Conservation (phyloP, 2,329 filamentous ascomycete genomes). For the Berkeleyomyces rouxiae region DNA sequence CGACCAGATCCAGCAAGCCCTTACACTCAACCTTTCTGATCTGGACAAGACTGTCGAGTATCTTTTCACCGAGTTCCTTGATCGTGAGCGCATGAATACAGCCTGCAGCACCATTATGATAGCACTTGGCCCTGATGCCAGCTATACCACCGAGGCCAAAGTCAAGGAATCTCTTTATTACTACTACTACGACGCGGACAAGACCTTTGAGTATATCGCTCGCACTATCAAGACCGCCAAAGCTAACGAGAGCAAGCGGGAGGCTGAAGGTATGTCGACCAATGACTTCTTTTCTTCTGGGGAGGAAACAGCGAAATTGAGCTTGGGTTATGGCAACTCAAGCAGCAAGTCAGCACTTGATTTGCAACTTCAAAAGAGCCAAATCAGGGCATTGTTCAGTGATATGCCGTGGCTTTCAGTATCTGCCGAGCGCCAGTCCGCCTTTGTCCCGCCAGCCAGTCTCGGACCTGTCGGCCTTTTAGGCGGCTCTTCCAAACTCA, state of each 20-base stretch:
- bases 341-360: neutral
- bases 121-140: conserved; percentile 32
- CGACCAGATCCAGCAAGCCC: conserved; percentile 4
- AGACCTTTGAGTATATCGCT: conserved; percentile 57
- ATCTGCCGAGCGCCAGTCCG: conserved; percentile 46
- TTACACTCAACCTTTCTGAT: neutral
- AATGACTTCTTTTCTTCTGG: neutral
- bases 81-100: conserved; percentile 4
- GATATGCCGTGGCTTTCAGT: conserved; percentile 76
- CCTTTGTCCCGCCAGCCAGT: conserved; percentile 40
- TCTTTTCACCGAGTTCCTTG: conserved; percentile 6
- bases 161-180: conserved; percentile 77
- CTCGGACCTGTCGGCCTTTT: conserved; percentile 45
- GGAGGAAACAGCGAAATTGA: conserved; percentile 15
- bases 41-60: neutral
- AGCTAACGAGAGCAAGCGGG: conserved; percentile 22
- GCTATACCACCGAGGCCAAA: conserved; percentile 36
- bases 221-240: conserved; percentile 29
- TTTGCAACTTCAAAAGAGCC: neutral
- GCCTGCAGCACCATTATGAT: conserved; percentile 1
- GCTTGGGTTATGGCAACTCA: neutral
- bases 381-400: conserved; percentile 43
- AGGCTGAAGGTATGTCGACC: conserved; percentile 25
- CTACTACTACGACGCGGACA: conserved; percentile 75
- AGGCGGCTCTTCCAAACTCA: conserved; percentile 77